Evolutionary conservation across 2,329 filamentous ascomycete genomes (phyloP).

Genomic region (Cryphonectria nitschkei): DNA sequence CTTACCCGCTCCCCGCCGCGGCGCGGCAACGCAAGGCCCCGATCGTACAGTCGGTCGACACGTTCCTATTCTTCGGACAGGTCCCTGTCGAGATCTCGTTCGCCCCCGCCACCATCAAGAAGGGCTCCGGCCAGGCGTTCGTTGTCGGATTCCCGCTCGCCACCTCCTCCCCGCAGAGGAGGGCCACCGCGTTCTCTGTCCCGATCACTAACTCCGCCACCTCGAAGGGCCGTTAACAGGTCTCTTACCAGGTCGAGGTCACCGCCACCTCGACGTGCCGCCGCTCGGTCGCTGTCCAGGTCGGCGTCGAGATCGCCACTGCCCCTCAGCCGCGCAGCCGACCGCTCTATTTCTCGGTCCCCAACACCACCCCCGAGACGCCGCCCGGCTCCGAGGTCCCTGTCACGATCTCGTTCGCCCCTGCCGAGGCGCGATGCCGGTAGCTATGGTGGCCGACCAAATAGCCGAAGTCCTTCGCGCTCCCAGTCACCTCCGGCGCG

Average conservation of each 20-base stretch:
- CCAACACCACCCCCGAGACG: slow-evolving; percentile 19
- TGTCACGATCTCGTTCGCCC: slow-evolving; percentile 23
- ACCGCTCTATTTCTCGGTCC: slow-evolving; percentile 15
- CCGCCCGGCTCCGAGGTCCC: slow-evolving; percentile 6
- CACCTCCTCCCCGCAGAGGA: slow-evolving; percentile 22
- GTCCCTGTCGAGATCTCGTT: slow-evolving; percentile 22
- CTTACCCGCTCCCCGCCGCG: slow-evolving; percentile 23
- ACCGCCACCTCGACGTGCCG: slow-evolving; percentile 19
- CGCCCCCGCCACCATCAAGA: slow-evolving; percentile 25
- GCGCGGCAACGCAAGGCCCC: slow-evolving; percentile 16
- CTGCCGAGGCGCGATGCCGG: slow-evolving; percentile 20
- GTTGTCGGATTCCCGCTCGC: slow-evolving; percentile 24
- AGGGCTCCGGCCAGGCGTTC: slow-evolving; percentile 16
- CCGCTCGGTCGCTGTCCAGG: slow-evolving; percentile 8
- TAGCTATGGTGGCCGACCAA: slow-evolving; percentile 23
- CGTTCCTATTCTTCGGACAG: slow-evolving; percentile 27
- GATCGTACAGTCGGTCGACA: slow-evolving; percentile 26
- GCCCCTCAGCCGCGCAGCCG: slow-evolving; percentile 9
- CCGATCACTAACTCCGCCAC: slow-evolving; percentile 9
- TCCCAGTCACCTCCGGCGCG: slow-evolving; percentile 20
- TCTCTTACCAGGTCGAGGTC: slow-evolving; percentile 23
- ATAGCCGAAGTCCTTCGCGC: slow-evolving; percentile 22
- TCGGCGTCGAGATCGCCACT: slow-evolving; percentile 20
- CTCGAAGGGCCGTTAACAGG: background rate
- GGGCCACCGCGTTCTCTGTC: slow-evolving; percentile 13